A percentile compares a stretch with the other conserved stretches of the same genome.
These are phyloP conservation scores for Solanum hybrid DNA, from an alignment of 305 asterid species.

Conservation along the genomic window DNA sequence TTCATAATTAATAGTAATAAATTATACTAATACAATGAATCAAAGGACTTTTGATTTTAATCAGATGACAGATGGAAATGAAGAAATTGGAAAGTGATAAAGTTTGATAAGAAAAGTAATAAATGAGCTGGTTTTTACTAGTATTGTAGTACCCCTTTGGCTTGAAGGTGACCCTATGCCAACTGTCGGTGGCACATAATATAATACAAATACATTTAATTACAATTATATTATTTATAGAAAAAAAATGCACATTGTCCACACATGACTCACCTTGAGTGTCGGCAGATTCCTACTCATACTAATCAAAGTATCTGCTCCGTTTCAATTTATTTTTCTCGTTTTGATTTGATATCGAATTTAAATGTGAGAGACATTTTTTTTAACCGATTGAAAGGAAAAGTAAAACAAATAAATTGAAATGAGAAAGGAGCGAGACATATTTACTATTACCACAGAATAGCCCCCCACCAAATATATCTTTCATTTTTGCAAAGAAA, in stretches of 20 bases:
- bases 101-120: background rate
- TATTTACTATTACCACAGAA: no score
- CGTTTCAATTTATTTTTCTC: background rate
- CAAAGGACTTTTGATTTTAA: background rate
- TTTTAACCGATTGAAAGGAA: accelerated
- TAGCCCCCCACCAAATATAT: background rate
- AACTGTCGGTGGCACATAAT: constrained; percentile 4
- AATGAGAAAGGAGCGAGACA: no score
- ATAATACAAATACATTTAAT: background rate
- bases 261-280: constrained; percentile 7
- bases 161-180: constrained; percentile 3
- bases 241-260: background rate
- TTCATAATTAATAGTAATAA: background rate
- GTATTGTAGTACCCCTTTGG: background rate
- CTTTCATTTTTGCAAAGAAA: background rate
- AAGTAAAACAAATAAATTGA: no score
- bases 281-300: constrained; percentile 27
- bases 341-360: accelerated
- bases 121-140: background rate
- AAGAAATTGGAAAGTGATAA: background rate
- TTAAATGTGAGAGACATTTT: accelerated
- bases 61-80: background rate
- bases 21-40: background rate
- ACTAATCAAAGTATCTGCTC: background rate
- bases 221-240: background rate